Evolutionary conservation across 2,329 filamentous ascomycete species (phyloP), one percentile per base, ranked within the genome.

Genomic region (Dactylellina drechsleri): DNA sequence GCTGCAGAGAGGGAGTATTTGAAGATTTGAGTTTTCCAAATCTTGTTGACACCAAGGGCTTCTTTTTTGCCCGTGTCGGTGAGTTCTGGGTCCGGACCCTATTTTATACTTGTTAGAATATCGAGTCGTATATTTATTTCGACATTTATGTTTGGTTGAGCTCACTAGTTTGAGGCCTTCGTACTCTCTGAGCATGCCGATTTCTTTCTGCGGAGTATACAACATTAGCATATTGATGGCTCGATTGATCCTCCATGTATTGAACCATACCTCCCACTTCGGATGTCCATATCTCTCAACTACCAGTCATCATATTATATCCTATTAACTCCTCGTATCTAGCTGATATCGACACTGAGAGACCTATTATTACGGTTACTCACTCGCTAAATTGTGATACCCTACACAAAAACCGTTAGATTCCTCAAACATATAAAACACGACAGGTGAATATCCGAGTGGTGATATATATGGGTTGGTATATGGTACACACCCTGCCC

Each of bases 401-500:
- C 70, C 70, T 74, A 15, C 4, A 8, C 5, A 36, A 36, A 36
- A 36, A 36, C 6, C 6, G 10, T 36, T 36, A 36, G 43, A 47
- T 49, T 60, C 4, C 23, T 23, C 8, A 23, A 28, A 15, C 28
- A 28, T 13, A 52, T 3, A 40, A 41, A 41, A 26, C 52, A 13
- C 47, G 50, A 13, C 4, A 20, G 4, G 28, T 57, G 28, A 43
- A 43, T 12, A 10, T 43, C 3, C 23, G 20, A 28, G 23, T 15
- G 26, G 4, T 2, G 23, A 6, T 16, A 52, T 20, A 52, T 13
- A 60, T 41, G 3, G 56, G 23, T 23, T 23, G 43, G 58, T n/a
- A 13, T 10, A 23, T 16, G 15, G 7, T 28, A 88, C 86, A 83
- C 87, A 12, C 90, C 90, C 81, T 92, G 86, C 20, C 90, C 90